Percentiles rank a stretch among this genome's conserved stretches.
Evolutionary conservation across 768 basidiomycete genomes (phyloP).

Genomic region (Sarcomyxa edulis): DNA sequence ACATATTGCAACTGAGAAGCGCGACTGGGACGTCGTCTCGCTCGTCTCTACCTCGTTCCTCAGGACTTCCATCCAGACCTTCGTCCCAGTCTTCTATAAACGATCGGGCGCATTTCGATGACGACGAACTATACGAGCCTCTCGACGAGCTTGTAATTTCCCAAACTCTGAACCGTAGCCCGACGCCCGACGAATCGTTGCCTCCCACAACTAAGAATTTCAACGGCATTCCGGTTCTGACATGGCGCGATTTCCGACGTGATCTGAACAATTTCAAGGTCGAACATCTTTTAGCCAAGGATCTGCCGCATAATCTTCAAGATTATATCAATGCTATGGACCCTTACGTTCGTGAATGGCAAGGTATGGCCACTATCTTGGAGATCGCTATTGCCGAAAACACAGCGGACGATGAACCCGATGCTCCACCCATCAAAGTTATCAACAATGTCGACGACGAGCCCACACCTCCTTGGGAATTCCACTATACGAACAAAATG

Average conservation of each 20-base stretch:
- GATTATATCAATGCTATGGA: conserved; percentile 59
- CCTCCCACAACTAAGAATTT: conserved; percentile 8
- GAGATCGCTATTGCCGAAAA: conserved; percentile 61
- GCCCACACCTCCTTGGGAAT: conserved; percentile 78
- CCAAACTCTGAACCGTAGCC: not conserved
- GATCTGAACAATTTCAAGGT: conserved; percentile 26
- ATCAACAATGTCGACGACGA: conserved; percentile 65
- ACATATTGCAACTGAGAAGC: no score
- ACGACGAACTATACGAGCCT: no score
- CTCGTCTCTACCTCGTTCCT: no score
- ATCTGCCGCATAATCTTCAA: conserved; percentile 60
- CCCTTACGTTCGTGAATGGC: conserved; percentile 30
- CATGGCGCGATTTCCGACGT: conserved; percentile 31
- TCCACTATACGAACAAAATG: conserved; percentile 80
- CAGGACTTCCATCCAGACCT: no score
- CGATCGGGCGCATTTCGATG: no score
- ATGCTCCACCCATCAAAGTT: conserved; percentile 64
- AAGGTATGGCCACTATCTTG: conserved; percentile 49
- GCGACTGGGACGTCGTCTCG: no score
- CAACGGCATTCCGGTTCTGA: conserved; percentile 30
- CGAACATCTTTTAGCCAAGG: conserved; percentile 30
- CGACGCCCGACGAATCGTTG: conserved; percentile 7
- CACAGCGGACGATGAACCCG: conserved; percentile 60
- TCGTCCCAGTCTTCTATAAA: no score
- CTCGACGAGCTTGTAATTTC: no score